Evolutionary conservation across 1,284 basidiomycete species (phyloP), one percentile per base, ranked within the genome.

Genomic region (Pisolithus thermaeus): DNA sequence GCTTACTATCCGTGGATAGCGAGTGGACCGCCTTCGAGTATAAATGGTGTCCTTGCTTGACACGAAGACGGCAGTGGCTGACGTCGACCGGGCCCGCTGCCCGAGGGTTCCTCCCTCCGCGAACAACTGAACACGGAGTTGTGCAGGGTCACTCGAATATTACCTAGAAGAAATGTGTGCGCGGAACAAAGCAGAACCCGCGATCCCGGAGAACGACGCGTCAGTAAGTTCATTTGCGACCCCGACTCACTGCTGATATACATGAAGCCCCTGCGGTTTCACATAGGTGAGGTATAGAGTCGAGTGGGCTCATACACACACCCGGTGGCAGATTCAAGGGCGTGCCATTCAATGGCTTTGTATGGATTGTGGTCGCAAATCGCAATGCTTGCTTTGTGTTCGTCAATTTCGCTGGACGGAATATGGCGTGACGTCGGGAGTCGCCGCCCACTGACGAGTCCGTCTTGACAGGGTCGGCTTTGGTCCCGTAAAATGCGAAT

Each of bases 121-220:
- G 27, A n/a, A n/a, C n/a, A 23, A 43, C 27, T 12, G 30, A 28
- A n/a, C 12, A 18, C 4, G 23, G 1, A 16, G 14, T 16, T n/a
- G 27, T 9, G 23, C 12, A 16, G 23, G 23, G 12, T 9, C 14
- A 14, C 14, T 28, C 43, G 38, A 41, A 46, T 30, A 39, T 49
- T 28, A 32, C 32, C 49, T 38, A 36, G 42, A 43, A 27, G 27
- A 18, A 16, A 43, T 42, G 48, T 55, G 23, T 32, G 39, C n/a
- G 40, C 22, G 41, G 47, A 40, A 55, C 48, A 55, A 55, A 54
- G 54, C 54, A 55, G 32, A 46, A 38, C 20, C 22, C 14, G 22
- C 22, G n/a, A 30, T 18, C 25, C 40, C 46, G 46, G 35, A 18
- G 16, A 47, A 48, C 23, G 36, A 41, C 23, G 30, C 25, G 9